Conservation (phyloP, 495 filamentous ascomycete species). For the Podospora anserina region DNA sequence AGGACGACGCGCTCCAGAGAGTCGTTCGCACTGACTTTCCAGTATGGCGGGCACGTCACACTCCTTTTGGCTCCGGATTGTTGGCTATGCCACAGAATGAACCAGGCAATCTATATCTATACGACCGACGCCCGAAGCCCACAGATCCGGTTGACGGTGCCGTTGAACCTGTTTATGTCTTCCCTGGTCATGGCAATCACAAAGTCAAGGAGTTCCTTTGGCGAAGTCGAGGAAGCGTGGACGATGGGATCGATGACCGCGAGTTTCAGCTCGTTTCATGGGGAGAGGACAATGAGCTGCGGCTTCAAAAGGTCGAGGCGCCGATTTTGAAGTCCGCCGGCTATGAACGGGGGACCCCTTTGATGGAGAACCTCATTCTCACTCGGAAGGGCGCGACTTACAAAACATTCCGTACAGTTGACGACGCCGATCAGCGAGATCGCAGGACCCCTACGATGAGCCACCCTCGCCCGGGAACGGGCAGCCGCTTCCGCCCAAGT, state of each 20-base stretch:
- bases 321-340: slow-evolving; percentile 68
- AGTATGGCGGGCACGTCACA: slow-evolving; percentile 90
- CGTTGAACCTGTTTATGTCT: slow-evolving; percentile 64
- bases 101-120: slow-evolving; percentile 80
- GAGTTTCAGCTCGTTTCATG: slow-evolving; percentile 94
- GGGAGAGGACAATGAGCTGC: slow-evolving; percentile 80
- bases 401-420: slow-evolving; percentile 68
- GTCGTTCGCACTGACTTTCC: slow-evolving; percentile 80
- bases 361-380: slow-evolving; percentile 63
- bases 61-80: slow-evolving; percentile 83
- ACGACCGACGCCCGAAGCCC: slow-evolving; percentile 58
- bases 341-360: slow-evolving; percentile 64
- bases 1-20: slow-evolving; percentile 63
- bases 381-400: slow-evolving; percentile 84
- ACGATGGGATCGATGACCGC: slow-evolving; percentile 72
- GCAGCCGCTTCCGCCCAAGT: slow-evolving; percentile 39
- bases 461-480: slow-evolving; percentile 45
- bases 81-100: slow-evolving; percentile 90
- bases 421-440: slow-evolving; percentile 49
- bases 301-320: slow-evolving; percentile 69
- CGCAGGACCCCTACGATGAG: slow-evolving; percentile 50
- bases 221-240: slow-evolving; percentile 72
- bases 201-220: slow-evolving; percentile 94
- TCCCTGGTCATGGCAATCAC: slow-evolving; percentile 73
- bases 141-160: slow-evolving; percentile 42